These are phyloP conservation scores for Physcomitrium patens DNA, from an alignment of 225 moss, liverwort and hornwort genomes.

Conservation along the genomic window DNA sequence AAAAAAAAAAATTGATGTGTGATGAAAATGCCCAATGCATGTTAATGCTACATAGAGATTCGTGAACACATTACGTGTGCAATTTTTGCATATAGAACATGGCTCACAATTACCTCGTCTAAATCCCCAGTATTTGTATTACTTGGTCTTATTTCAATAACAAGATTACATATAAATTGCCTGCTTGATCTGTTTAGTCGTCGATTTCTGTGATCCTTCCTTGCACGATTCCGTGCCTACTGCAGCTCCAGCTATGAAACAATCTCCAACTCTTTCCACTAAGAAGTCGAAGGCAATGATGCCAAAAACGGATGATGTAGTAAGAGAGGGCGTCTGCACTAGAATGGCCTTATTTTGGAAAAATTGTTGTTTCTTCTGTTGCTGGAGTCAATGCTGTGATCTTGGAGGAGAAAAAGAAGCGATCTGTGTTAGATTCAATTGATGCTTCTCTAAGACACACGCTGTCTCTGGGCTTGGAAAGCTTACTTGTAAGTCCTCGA, in stretches of 20 bases:
- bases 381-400: conserved; percentile 40
- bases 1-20: no score
- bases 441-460: conserved; percentile 39
- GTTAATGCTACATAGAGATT: no score
- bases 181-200: no score
- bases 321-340: conserved; percentile 50
- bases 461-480: conserved; percentile 68
- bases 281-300: conserved; percentile 45
- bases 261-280: conserved; percentile 28
- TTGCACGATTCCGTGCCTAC: conserved; percentile 20
- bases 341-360: conserved; percentile 53
- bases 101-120: no score
- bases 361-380: conserved; percentile 48
- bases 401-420: conserved; percentile 51
- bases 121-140: no score
- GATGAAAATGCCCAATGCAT: no score
- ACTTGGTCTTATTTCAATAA: no score
- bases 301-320: conserved; percentile 34
- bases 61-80: no score
- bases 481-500: conserved; percentile 53
- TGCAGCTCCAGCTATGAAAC: conserved; percentile 35
- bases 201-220: not conserved
- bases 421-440: conserved; percentile 29
- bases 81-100: no score
- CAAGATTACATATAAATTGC: no score